These are phyloP conservation scores for Colletotrichum abscissum DNA, from an alignment of 2,329 filamentous ascomycete genomes.

Conservation along the genomic window DNA sequence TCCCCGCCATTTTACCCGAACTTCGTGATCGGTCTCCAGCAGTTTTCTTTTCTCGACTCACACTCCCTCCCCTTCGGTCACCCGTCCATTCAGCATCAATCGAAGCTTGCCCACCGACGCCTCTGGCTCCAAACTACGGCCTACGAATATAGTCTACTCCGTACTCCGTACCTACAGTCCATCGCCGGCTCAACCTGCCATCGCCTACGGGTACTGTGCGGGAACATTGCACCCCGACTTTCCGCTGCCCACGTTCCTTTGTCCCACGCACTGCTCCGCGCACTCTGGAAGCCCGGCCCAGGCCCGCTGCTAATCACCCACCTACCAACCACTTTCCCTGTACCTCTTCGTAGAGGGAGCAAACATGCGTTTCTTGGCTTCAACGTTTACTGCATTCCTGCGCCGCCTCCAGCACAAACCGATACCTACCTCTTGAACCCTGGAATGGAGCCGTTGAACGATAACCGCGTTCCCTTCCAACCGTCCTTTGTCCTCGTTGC, in stretches of 20 bases:
- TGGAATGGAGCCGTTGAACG: constrained; percentile 23
- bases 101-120: background rate
- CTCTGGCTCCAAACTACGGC: background rate
- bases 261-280: background rate
- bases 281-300: background rate
- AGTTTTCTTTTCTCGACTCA: constrained; percentile 12
- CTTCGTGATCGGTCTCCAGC: constrained; percentile 22
- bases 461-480: background rate
- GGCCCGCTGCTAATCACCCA: constrained; percentile 12
- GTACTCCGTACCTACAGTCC: background rate
- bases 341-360: constrained; percentile 8
- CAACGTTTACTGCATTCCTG: constrained; percentile 26
- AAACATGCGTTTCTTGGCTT: constrained; percentile 25
- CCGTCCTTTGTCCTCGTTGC: background rate
- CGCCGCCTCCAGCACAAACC: background rate
- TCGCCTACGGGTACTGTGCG: background rate
- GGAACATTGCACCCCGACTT: background rate
- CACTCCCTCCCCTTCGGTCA: background rate
- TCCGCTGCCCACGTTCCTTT: background rate
- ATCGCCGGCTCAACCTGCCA: background rate
- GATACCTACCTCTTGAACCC: background rate
- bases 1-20: constrained; percentile 23
- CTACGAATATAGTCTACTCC: no score
- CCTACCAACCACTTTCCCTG: background rate
- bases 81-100: background rate